These are phyloP conservation scores for Botrytis paeoniae DNA, from an alignment of 2,329 filamentous ascomycete species.

Conservation along the genomic window DNA sequence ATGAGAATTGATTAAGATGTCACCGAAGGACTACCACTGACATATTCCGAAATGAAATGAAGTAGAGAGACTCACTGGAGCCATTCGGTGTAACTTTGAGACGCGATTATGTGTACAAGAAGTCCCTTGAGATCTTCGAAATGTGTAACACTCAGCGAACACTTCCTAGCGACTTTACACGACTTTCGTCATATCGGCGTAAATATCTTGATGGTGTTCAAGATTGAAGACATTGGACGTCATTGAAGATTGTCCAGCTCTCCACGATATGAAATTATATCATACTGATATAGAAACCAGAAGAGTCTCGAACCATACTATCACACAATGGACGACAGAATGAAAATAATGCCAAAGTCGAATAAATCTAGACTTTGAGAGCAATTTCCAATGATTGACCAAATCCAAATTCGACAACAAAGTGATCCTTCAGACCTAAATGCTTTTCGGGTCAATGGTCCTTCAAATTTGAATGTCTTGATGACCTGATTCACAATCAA, in stretches of 20 bases:
- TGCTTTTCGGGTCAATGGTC: neutral
- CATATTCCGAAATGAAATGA: neutral
- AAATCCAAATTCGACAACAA: neutral
- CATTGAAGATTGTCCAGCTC: slow-evolving; percentile 8
- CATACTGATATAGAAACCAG: neutral
- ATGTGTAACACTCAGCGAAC: slow-evolving; percentile 7
- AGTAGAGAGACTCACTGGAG: neutral
- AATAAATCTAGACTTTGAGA: neutral
- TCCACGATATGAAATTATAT: neutral
- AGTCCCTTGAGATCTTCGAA: slow-evolving; percentile 1
- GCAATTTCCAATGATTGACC: neutral
- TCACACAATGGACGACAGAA: neutral
- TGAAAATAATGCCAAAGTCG: neutral
- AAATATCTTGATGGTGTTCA: neutral
- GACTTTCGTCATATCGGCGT: slow-evolving; percentile 8
- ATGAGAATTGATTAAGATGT: neutral
- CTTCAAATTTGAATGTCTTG: neutral
- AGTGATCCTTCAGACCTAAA: neutral
- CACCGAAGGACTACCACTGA: neutral
- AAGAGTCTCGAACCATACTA: neutral
- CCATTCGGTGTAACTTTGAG: neutral
- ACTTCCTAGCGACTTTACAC: slow-evolving; percentile 7
- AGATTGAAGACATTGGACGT: slow-evolving; percentile 15
- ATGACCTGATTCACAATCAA: neutral
- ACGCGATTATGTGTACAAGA: neutral